These are phyloP conservation scores for Fraxinus paxiana DNA, from an alignment of 305 asterid genomes.

Conservation along the genomic window DNA sequence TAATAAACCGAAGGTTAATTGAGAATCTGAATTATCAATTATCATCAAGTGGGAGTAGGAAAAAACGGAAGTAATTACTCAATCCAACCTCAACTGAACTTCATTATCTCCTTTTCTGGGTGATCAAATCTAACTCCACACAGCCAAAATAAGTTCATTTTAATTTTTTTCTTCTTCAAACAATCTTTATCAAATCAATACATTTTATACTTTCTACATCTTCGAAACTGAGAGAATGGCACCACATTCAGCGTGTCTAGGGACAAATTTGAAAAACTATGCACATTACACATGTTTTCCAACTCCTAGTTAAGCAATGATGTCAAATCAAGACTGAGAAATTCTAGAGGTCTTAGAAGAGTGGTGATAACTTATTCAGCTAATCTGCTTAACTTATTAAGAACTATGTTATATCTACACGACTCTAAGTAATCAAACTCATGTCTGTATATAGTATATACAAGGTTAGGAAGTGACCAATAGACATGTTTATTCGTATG, in stretches of 20 bases:
- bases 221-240: not conserved
- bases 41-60: not conserved
- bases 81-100: not conserved
- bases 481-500: not conserved
- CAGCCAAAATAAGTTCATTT: not conserved
- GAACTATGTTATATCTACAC: not conserved
- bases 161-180: not conserved
- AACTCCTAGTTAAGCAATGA: not conserved
- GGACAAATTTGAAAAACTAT: not conserved
- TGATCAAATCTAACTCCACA: not conserved
- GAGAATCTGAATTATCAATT: not conserved
- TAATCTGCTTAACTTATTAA: not conserved
- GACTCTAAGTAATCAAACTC: not conserved
- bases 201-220: not conserved
- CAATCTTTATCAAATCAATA: not conserved
- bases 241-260: not conserved
- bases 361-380: not conserved
- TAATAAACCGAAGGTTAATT: not conserved
- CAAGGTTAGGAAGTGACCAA: not conserved
- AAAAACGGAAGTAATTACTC: not conserved
- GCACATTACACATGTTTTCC: not conserved
- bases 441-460: not conserved
- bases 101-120: not conserved
- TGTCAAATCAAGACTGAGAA: not conserved
- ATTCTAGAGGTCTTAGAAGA: not conserved